Base-by-base conservation (phyloP, 192 early-diverging fungal genomes). In the Podila verticillata region DNA sequence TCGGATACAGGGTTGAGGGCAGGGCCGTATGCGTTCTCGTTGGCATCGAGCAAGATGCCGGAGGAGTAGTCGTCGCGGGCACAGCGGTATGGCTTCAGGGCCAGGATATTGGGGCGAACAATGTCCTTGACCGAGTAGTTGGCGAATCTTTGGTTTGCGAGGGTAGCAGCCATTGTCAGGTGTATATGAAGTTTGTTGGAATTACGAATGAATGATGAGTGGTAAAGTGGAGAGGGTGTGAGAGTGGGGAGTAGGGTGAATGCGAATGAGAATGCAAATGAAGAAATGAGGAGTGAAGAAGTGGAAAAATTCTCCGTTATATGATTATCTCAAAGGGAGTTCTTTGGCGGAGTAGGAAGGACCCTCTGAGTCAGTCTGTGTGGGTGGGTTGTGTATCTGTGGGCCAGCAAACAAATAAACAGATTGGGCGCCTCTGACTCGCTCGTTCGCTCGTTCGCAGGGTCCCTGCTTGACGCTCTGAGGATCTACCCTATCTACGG, bases 41-140 rank as follows among this genome's bases (percentile, higher is more conserved):
- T 99, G 35, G 98, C 97, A 74, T 99, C 97, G n/a, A 99, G 90
- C 17, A 99, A 85, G 58, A 99, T 93, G 29, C 98, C 98, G 9
- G 83, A 80, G 61, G 87, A 92, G 82, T 96, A 99, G 85, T 99
- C 98, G 79, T 99, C 98, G 66, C 98, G 92, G 36, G 98, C 98
- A 82, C 97, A 98, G 75, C 97, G 92, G 84, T 99, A 99, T 26
- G 98, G 97, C 71, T 91, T 87, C 36, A 96, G 87, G 39, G 85
- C 70, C 57, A 90, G 81, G 74, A 96, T 96, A 69, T 96, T 96
- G 32, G 94, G 95, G 19, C 95, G 91, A 57, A 95, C 84, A 12
- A 93, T 74, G 57, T 84, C 85, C 75, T 86, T 82, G 67, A 93
- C 73, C 26, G 86, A 86, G 69, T 92, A 54, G 51, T 54, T 54